phyloP scores from a whole-genome alignment of 1,139 yeast species.

The Geotrichum cucujoidarum region DNA sequence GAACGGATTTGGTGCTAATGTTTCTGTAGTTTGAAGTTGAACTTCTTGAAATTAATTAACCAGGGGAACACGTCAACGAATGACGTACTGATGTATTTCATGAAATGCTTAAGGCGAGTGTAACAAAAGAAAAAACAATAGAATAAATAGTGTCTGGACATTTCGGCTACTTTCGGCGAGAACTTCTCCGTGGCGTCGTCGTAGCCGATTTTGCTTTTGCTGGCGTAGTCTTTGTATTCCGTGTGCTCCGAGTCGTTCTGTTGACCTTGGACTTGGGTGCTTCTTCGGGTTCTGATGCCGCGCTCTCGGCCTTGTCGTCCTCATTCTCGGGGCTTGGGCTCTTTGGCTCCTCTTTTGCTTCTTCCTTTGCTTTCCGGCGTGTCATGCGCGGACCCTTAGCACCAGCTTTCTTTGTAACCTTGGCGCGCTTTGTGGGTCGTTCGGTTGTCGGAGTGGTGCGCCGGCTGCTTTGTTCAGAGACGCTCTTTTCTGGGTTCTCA shows the following conservation, averaged over 20 bases:
- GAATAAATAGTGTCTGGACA: too few species aligned
- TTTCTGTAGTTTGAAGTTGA: slow-evolving; percentile 67
- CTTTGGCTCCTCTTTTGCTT: not conserved
- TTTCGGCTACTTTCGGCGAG: not conserved
- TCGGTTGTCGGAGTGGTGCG: not conserved
- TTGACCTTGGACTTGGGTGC: not conserved
- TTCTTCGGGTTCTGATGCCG: not conserved
- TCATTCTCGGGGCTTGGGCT: not conserved
- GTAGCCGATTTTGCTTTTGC: not conserved
- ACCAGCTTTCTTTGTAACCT: not conserved
- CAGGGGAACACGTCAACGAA: too few species aligned
- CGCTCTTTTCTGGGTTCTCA: not conserved
- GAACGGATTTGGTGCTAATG: too few species aligned
- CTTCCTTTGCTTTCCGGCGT: not conserved
- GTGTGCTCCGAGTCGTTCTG: not conserved
- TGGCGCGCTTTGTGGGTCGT: not conserved
- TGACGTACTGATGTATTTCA: too few species aligned
- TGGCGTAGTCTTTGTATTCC: not conserved
- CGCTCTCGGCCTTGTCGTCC: not conserved
- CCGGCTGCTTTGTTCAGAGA: not conserved
- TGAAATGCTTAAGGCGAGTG: too few species aligned
- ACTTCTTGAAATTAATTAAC: slow-evolving; percentile 65
- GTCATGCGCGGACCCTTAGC: not conserved
- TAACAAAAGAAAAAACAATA: too few species aligned
- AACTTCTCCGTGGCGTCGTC: not conserved